phyloP scores from a whole-genome alignment of 208 protist genomes.

The Naegleria lovaniensis region DNA sequence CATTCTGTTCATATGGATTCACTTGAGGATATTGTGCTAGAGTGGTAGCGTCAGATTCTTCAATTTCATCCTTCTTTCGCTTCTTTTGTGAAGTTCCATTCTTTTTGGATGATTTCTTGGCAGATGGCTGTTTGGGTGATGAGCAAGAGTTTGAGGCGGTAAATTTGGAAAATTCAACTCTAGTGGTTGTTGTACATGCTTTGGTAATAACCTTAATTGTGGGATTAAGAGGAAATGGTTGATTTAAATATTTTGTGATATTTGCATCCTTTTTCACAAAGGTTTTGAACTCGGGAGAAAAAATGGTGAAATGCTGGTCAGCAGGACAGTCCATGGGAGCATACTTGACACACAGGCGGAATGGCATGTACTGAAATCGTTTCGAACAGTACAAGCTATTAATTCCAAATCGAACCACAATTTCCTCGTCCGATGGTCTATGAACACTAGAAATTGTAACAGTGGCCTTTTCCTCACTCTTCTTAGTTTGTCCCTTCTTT shows the following conservation, averaged over 20 bases:
- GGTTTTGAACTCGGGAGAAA: slow-evolving; percentile 11
- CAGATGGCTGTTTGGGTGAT: neutral
- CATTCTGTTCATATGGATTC: neutral
- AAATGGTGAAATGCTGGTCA: slow-evolving; percentile 17
- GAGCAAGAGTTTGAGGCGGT: neutral
- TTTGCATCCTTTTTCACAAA: slow-evolving; percentile 27
- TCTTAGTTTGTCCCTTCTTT: neutral
- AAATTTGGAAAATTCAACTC: slow-evolving; percentile 5
- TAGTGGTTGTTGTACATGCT: neutral
- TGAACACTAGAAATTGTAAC: neutral
- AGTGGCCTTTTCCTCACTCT: neutral
- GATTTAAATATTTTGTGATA: slow-evolving; percentile 21
- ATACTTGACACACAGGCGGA: neutral
- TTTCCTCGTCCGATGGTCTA: slow-evolving; percentile 2
- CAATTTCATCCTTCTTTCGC: neutral
- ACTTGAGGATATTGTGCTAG: no score
- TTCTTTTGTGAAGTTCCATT: neutral
- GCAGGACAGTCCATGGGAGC: neutral
- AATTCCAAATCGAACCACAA: slow-evolving; percentile 17
- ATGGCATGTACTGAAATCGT: neutral
- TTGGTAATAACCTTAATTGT: slow-evolving; percentile 1
- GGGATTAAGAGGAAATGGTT: neutral
- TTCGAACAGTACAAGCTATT: neutral
- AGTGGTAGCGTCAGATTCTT: neutral
- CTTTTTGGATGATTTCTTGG: neutral